Conservation (phyloP, 2,329 filamentous ascomycete species). For the Alternaria postmessia region DNA sequence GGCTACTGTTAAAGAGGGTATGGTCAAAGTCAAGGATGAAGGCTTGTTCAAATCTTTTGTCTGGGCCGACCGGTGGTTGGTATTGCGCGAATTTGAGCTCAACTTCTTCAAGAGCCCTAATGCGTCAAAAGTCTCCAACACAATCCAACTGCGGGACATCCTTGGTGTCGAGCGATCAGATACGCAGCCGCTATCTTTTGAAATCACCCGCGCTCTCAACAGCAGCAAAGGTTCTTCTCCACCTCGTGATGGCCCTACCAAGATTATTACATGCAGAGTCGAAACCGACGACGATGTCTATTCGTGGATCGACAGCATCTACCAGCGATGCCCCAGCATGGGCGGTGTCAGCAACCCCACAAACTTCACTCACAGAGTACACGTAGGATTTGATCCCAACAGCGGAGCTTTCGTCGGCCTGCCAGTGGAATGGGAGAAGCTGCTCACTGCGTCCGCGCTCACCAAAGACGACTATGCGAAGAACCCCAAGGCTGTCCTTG, state of each 20-base stretch:
- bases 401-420: slow-evolving; percentile 95
- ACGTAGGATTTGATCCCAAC: slow-evolving; percentile 95
- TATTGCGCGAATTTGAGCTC: slow-evolving; percentile 89
- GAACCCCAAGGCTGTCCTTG: slow-evolving; percentile 77
- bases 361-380: slow-evolving; percentile 96
- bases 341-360: slow-evolving; percentile 98
- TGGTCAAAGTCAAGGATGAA: slow-evolving; percentile 89
- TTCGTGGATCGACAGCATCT: slow-evolving; percentile 98
- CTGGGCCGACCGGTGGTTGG: slow-evolving; percentile 92
- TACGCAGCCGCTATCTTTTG: slow-evolving; percentile 89
- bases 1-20: slow-evolving; percentile 67
- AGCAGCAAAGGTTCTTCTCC: slow-evolving; percentile 66
- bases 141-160: slow-evolving; percentile 85
- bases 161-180: slow-evolving; percentile 91
- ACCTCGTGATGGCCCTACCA: slow-evolving; percentile 80
- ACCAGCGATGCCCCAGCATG: slow-evolving; percentile 95
- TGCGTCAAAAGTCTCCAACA: slow-evolving; percentile 81
- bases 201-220: slow-evolving; percentile 80
- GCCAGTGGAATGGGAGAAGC: slow-evolving; percentile 95
- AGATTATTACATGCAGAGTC: slow-evolving; percentile 88
- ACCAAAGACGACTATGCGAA: slow-evolving; percentile 99
- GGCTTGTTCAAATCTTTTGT: slow-evolving; percentile 80
- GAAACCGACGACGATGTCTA: slow-evolving; percentile 97
- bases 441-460: slow-evolving; percentile 94
- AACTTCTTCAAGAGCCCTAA: slow-evolving; percentile 94